Conservation (phyloP, 805 yeast genomes). For the Candida insectorum region DNA sequence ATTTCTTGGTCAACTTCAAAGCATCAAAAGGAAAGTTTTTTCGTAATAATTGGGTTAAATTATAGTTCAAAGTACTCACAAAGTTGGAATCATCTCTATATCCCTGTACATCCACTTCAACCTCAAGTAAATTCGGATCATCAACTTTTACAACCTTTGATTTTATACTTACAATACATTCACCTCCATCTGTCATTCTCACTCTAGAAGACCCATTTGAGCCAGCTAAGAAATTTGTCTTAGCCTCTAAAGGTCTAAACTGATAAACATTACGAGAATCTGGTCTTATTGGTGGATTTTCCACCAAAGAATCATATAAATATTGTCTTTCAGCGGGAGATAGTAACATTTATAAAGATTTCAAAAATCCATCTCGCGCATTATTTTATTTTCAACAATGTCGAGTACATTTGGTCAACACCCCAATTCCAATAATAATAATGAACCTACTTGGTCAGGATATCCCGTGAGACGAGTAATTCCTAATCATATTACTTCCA, state of each 20-base stretch:
- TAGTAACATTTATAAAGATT: slow-evolving; percentile 47
- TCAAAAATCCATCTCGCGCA: slow-evolving; percentile 1
- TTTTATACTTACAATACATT: slow-evolving; percentile 88
- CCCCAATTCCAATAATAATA: slow-evolving; percentile 5
- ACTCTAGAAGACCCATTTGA: slow-evolving; percentile 93
- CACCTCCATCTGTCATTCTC: slow-evolving; percentile 84
- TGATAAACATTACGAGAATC: slow-evolving; percentile 77
- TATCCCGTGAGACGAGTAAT: slow-evolving; percentile 32
- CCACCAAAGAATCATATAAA: slow-evolving; percentile 66
- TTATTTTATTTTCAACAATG: slow-evolving; percentile 2
- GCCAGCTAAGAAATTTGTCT: slow-evolving; percentile 73
- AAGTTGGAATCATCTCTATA: slow-evolving; percentile 75
- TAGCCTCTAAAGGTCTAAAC: slow-evolving; percentile 83
- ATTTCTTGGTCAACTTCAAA: slow-evolving; percentile 66
- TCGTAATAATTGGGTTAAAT: slow-evolving; percentile 51
- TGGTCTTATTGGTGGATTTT: slow-evolving; percentile 67
- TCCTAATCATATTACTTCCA: slow-evolving; percentile 41
- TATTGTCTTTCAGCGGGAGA: slow-evolving; percentile 78
- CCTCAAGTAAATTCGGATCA: slow-evolving; percentile 51
- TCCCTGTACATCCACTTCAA: slow-evolving; percentile 81
- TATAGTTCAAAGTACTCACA: slow-evolving; percentile 59
- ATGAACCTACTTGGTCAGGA: slow-evolving; percentile 35
- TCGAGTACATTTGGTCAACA: neutral
- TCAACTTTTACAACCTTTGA: slow-evolving; percentile 62
- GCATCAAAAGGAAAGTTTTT: slow-evolving; percentile 50